Conservation (phyloP, 2,329 filamentous ascomycete genomes). For the Epichloe glyceriae region DNA sequence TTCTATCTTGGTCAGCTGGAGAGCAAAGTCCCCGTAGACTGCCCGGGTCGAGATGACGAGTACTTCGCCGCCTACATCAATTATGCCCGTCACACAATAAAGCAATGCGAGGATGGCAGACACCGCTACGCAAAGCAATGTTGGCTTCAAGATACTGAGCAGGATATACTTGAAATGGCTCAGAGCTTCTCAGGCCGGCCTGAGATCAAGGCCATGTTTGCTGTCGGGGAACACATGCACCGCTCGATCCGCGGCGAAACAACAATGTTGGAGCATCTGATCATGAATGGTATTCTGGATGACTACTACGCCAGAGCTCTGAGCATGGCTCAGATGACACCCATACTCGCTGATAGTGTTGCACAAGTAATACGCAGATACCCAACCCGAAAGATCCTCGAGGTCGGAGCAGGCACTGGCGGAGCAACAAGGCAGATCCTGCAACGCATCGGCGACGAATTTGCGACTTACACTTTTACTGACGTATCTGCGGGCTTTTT, state of each 20-base stretch:
- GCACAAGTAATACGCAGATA: neutral
- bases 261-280: slow-evolving; percentile 25
- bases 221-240: slow-evolving; percentile 21
- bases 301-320: slow-evolving; percentile 1
- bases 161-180: neutral
- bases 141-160: neutral
- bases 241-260: slow-evolving; percentile 19
- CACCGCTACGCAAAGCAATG: neutral
- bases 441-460: slow-evolving; percentile 14
- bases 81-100: neutral
- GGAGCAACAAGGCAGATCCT: slow-evolving; percentile 25
- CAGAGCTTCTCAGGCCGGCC: neutral
- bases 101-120: neutral
- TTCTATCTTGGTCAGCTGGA: neutral
- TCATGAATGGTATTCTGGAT: slow-evolving; percentile 19
- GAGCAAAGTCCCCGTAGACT: neutral
- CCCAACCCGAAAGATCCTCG: slow-evolving; percentile 11
- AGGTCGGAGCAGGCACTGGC: slow-evolving; percentile 30
- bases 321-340: neutral
- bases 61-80: neutral
- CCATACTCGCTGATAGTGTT: neutral
- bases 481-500: slow-evolving; percentile 30
- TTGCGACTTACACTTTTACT: slow-evolving; percentile 30
- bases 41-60: neutral
- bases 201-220: slow-evolving; percentile 16